Percentiles rank a stretch among this genome's conserved stretches.
These are phyloP conservation scores for Musa schizocarpa DNA, from an alignment of 176 grass and related monocot genomes.

Conservation along the genomic window DNA sequence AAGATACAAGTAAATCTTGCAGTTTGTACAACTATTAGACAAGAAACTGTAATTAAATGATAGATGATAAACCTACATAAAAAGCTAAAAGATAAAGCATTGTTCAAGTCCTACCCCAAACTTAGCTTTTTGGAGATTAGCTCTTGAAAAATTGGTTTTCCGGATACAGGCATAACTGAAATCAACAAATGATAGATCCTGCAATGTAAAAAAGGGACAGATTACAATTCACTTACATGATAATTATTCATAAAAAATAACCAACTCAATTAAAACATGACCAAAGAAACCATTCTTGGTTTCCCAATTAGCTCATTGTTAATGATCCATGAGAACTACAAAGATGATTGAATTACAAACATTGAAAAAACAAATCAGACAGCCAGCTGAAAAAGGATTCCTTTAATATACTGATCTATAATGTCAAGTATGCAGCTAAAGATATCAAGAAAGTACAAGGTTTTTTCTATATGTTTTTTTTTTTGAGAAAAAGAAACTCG, in stretches of 20 bases:
- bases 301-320: background rate
- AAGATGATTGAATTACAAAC: background rate
- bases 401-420: background rate
- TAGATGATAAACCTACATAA: constrained; percentile 1
- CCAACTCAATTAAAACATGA: background rate
- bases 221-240: background rate
- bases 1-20: background rate
- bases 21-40: background rate
- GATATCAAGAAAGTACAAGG: background rate
- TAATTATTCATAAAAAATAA: background rate
- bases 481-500: background rate
- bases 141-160: constrained; percentile 56
- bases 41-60: background rate
- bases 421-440: background rate
- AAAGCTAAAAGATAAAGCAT: constrained; percentile 2
- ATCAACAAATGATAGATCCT: constrained; percentile 81
- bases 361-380: no score
- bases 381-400: no score
- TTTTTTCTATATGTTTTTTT: background rate
- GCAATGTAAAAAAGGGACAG: background rate
- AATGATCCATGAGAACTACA: background rate
- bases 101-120: constrained; percentile 50
- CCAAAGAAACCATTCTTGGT: constrained; percentile 1
- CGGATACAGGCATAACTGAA: constrained; percentile 73
- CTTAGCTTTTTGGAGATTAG: constrained; percentile 85